These are phyloP conservation scores for Neoscytalidium dimidiatum DNA, from an alignment of 2,329 filamentous ascomycete genomes.

Conservation along the genomic window DNA sequence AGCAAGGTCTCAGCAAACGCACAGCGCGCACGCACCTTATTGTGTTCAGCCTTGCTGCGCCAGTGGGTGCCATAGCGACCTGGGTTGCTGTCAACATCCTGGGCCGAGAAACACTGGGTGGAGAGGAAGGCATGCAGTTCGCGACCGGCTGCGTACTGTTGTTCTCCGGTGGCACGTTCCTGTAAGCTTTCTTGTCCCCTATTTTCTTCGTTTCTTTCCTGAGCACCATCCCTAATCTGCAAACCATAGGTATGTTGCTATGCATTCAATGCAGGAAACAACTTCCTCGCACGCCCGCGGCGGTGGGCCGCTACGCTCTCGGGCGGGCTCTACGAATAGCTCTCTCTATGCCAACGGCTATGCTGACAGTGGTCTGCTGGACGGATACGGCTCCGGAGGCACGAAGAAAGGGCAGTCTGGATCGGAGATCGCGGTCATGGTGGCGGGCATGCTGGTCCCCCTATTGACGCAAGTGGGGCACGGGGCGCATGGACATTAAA, in stretches of 20 bases:
- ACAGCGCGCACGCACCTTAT: constrained; percentile 81
- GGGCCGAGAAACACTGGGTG: constrained; percentile 60
- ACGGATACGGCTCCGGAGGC: constrained; percentile 55
- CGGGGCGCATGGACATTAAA: constrained; percentile 30
- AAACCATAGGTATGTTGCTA: constrained; percentile 78
- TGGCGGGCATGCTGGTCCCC: constrained; percentile 76
- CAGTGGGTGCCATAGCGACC: constrained; percentile 79
- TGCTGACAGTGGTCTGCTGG: constrained; percentile 10
- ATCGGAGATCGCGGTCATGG: constrained; percentile 61
- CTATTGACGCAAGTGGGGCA: constrained; percentile 78
- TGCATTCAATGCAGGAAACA: constrained; percentile 95
- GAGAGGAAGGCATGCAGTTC: constrained; percentile 70
- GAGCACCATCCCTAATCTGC: too few species aligned
- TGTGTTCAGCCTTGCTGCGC: constrained; percentile 89
- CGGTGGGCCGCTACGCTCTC: constrained; percentile 29
- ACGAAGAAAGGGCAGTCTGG: constrained; percentile 27
- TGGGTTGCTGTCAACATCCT: constrained; percentile 77
- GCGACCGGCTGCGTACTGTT: constrained; percentile 89
- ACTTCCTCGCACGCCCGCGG: constrained; percentile 33
- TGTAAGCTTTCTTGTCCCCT: constrained; percentile 61
- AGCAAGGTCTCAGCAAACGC: constrained; percentile 87
- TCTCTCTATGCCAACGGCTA: constrained; percentile 43
- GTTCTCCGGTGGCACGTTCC: constrained; percentile 94
- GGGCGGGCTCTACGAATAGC: constrained; percentile 53
- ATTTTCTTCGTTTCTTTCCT: neutral